Percentiles rank a stretch among this genome's conserved stretches.
Evolutionary conservation across 2,329 filamentous ascomycete species (phyloP).

Genomic region (Drechslerella dactyloides): DNA sequence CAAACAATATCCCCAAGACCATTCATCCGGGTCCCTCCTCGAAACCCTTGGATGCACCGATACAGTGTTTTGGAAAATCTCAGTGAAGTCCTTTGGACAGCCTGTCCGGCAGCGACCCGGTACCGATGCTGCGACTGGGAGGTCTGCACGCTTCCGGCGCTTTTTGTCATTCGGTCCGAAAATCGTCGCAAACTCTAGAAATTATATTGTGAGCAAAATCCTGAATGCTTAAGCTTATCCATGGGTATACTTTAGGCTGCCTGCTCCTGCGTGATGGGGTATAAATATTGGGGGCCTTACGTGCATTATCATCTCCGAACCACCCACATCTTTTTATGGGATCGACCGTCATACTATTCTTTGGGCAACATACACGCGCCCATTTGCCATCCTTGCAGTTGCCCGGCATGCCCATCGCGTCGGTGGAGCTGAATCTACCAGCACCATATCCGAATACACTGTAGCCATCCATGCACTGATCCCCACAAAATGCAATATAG

Average conservation of each 20-base stretch:
- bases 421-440: slow-evolving; percentile 22
- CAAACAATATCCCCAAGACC: slow-evolving; percentile 16
- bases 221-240: not conserved
- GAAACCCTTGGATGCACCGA: slow-evolving; percentile 1
- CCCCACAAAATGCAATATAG: slow-evolving; percentile 24
- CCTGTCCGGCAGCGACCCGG: slow-evolving; percentile 18
- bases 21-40: slow-evolving; percentile 11
- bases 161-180: not conserved
- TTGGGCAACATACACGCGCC: slow-evolving; percentile 12
- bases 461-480: slow-evolving; percentile 12
- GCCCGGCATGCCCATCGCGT: slow-evolving; percentile 11
- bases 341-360: slow-evolving; percentile 19
- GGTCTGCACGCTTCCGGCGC: slow-evolving; percentile 7
- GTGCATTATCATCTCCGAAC: slow-evolving; percentile 8
- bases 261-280: not conserved
- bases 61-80: slow-evolving; percentile 20
- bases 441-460: slow-evolving; percentile 17
- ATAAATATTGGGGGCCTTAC: not conserved
- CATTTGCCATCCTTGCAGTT: not conserved
- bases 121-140: not conserved
- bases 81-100: slow-evolving; percentile 7
- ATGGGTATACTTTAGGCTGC: no score
- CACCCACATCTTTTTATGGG: slow-evolving; percentile 14
- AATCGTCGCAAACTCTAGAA: not conserved
- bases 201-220: not conserved